These are phyloP conservation scores for Aspergillus asperescens DNA, from an alignment of 495 filamentous ascomycete genomes.

Conservation along the genomic window DNA sequence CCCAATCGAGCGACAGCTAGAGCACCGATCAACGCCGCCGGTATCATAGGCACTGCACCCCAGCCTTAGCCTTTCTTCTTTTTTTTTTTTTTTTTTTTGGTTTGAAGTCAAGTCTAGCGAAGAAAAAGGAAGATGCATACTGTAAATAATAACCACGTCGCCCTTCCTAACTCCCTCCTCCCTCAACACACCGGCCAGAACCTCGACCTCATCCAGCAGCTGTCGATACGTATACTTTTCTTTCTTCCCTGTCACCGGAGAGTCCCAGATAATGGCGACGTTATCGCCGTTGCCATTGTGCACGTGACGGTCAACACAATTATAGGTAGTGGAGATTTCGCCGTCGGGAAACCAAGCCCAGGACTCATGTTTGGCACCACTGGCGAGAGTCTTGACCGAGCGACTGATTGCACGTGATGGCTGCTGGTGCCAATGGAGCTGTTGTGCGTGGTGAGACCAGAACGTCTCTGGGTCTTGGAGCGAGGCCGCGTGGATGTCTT, in stretches of 20 bases:
- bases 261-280: constrained; percentile 82
- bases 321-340: constrained; percentile 84
- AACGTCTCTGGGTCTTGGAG: constrained; percentile 59
- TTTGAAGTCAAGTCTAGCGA: neutral
- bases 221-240: constrained; percentile 66
- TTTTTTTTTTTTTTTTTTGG: no score
- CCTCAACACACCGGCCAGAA: constrained; percentile 72
- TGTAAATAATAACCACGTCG: constrained; percentile 91
- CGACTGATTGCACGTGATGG: constrained; percentile 41
- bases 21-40: constrained; percentile 76
- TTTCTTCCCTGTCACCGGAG: constrained; percentile 73
- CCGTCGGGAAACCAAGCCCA: constrained; percentile 91
- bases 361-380: constrained; percentile 46
- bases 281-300: constrained; percentile 63
- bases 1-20: constrained; percentile 77
- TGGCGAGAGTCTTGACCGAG: constrained; percentile 44
- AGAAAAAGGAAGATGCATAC: constrained; percentile 39
- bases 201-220: constrained; percentile 77
- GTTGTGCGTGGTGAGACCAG: constrained; percentile 68
- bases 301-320: constrained; percentile 87
- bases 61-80: neutral
- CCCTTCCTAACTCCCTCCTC: constrained; percentile 81
- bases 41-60: constrained; percentile 97
- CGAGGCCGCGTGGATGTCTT: constrained; percentile 34
- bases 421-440: constrained; percentile 74